Evolutionary conservation across 73 alveolate species (phyloP).

Genomic region (Paramecium octaurelia): DNA sequence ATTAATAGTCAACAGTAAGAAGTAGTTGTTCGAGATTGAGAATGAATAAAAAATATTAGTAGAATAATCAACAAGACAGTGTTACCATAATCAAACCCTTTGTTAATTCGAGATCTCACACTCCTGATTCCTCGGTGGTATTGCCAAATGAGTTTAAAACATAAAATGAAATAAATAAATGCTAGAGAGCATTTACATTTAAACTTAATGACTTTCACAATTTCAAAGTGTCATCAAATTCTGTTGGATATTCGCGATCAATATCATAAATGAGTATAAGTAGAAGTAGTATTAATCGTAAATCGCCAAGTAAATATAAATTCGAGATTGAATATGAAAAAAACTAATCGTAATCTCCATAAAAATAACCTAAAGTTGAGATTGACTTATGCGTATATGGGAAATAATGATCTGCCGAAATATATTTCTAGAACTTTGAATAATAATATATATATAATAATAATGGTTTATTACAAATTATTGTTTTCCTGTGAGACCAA

Average conservation of each 20-base stretch:
- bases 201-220: neutral
- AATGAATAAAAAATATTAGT: neutral
- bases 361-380: neutral
- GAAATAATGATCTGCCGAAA: neutral
- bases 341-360: neutral
- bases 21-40: neutral
- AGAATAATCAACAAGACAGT: neutral
- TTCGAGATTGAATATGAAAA: neutral
- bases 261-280: neutral
- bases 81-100: neutral
- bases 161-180: neutral
- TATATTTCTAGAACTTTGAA: neutral
- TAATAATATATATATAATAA: neutral
- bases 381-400: neutral
- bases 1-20: neutral
- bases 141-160: neutral
- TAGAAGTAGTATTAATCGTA: neutral
- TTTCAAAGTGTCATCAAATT: neutral
- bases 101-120: neutral
- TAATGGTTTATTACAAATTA: neutral
- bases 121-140: neutral
- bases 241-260: neutral
- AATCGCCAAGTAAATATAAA: neutral
- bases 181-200: neutral
- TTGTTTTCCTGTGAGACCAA: slow-evolving; percentile 2